Conservation (phyloP, 306 rosid species). For the Quercus agrifolia region DNA sequence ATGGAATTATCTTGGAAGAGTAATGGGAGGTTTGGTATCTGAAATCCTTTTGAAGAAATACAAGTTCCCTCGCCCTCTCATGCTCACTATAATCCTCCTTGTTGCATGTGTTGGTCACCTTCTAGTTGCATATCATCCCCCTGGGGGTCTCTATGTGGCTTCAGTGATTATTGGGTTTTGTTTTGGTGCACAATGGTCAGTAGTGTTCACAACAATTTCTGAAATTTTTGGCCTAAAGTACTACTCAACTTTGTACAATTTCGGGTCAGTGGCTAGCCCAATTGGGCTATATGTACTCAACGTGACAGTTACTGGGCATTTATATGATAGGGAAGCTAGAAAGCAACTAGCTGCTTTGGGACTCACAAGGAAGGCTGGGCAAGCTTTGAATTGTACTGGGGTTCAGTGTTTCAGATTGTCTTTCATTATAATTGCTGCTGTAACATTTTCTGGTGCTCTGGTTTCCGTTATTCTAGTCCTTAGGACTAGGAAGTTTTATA, state of each 20-base stretch:
- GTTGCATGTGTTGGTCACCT: constrained; percentile 50
- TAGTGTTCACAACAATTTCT: constrained; percentile 69
- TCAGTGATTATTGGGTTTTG: constrained; percentile 67
- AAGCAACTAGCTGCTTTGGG: constrained; percentile 27
- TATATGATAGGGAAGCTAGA: constrained; percentile 38
- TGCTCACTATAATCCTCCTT: constrained; percentile 43
- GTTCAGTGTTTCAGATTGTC: constrained; percentile 34
- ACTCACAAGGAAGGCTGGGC: background rate
- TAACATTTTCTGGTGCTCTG: constrained; percentile 28
- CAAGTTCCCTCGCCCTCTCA: constrained; percentile 45
- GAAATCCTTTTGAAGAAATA: constrained; percentile 34
- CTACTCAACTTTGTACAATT: constrained; percentile 68
- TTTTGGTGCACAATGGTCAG: constrained; percentile 87
- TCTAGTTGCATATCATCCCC: constrained; percentile 39
- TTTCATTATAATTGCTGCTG: constrained; percentile 39
- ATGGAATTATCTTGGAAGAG: constrained; percentile 58
- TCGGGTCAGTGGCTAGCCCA: constrained; percentile 41
- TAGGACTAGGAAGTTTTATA: constrained; percentile 50
- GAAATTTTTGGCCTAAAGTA: constrained; percentile 82
- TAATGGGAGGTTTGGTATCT: constrained; percentile 45
- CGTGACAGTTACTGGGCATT: constrained; percentile 38
- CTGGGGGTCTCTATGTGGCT: constrained; percentile 46
- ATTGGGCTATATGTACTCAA: constrained; percentile 40
- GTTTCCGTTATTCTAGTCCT: constrained; percentile 34
- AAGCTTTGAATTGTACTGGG: constrained; percentile 34